phyloP scores from a whole-genome alignment of 2,329 filamentous ascomycete genomes.

The Lojkania enalia region DNA sequence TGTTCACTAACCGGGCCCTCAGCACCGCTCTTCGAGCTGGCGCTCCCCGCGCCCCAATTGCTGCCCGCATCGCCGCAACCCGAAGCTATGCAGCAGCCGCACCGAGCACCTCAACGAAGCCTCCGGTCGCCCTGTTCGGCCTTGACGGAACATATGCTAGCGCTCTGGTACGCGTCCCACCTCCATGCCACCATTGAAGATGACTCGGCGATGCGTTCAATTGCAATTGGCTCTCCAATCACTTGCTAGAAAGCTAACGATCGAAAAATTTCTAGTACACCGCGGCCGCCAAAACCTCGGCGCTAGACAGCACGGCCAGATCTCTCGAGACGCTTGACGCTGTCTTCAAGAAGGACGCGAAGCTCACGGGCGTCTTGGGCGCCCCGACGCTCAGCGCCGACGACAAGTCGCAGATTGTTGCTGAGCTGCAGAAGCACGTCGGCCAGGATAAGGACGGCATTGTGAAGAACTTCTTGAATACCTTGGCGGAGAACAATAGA shows the following conservation, averaged over 20 bases:
- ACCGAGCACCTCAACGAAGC: constrained; percentile 68
- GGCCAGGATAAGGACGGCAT: constrained; percentile 74
- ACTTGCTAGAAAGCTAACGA: background rate
- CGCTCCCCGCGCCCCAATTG: constrained; percentile 61
- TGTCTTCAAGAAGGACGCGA: constrained; percentile 79
- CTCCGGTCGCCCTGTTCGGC: constrained; percentile 89
- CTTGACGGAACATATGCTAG: constrained; percentile 98
- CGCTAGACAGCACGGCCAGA: constrained; percentile 83
- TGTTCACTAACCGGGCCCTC: constrained; percentile 61
- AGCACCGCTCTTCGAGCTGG: constrained; percentile 61
- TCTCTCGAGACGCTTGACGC: constrained; percentile 71
- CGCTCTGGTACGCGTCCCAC: constrained; percentile 77
- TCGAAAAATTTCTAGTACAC: constrained; percentile 71
- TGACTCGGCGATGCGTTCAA: background rate
- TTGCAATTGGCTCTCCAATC: no score
- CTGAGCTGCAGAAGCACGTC: constrained; percentile 84
- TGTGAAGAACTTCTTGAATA: constrained; percentile 89
- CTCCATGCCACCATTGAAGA: constrained; percentile 1
- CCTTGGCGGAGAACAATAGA: constrained; percentile 96
- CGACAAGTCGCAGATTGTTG: constrained; percentile 86
- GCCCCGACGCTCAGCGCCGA: constrained; percentile 75
- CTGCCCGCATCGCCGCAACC: constrained; percentile 63
- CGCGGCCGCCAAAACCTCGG: constrained; percentile 83
- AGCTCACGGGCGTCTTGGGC: constrained; percentile 74
- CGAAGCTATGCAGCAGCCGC: constrained; percentile 74